These are phyloP conservation scores for Paecilomyces sp. DNA, from an alignment of 2,329 filamentous ascomycete species.

Conservation along the genomic window DNA sequence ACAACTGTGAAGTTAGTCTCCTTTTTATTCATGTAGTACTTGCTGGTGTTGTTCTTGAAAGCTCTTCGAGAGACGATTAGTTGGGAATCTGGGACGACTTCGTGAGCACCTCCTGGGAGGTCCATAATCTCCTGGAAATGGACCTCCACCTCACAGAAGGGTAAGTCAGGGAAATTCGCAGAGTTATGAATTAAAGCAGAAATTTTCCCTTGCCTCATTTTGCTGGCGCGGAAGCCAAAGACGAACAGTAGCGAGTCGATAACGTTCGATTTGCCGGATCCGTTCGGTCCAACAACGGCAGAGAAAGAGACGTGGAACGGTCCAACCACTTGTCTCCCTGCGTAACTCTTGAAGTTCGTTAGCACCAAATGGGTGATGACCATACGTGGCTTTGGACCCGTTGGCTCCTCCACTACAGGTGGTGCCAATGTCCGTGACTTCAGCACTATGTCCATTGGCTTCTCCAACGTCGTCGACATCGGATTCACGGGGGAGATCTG, in stretches of 20 bases:
- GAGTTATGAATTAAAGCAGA: constrained; percentile 98
- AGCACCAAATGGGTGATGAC: constrained; percentile 89
- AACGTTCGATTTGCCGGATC: constrained; percentile 97
- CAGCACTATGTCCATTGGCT: constrained; percentile 87
- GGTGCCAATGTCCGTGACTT: constrained; percentile 69
- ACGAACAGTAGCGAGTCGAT: constrained; percentile 97
- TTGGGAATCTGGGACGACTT: constrained; percentile 74
- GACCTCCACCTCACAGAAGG: constrained; percentile 91
- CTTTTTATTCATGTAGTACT: constrained; percentile 91
- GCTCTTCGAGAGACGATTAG: constrained; percentile 84
- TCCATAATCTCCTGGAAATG: constrained; percentile 96
- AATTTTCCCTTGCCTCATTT: constrained; percentile 98
- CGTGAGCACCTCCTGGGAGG: constrained; percentile 64
- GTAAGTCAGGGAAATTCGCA: constrained; percentile 73
- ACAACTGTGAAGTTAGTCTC: constrained; percentile 89
- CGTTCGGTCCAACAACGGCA: constrained; percentile 94
- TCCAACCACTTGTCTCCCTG: constrained; percentile 87
- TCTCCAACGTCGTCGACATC: constrained; percentile 71
- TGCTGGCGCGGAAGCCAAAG: constrained; percentile 98
- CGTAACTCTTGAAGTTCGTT: constrained; percentile 98
- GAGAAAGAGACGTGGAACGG: constrained; percentile 97
- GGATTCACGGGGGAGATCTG: constrained; percentile 60
- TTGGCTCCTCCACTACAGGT: constrained; percentile 62
- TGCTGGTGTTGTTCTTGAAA: constrained; percentile 97
- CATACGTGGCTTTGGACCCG: constrained; percentile 72